A percentile compares a stretch with the other conserved stretches of the same genome.
Conservation (phyloP, 176 grass and related monocot species). For the Poa annua region DNA sequence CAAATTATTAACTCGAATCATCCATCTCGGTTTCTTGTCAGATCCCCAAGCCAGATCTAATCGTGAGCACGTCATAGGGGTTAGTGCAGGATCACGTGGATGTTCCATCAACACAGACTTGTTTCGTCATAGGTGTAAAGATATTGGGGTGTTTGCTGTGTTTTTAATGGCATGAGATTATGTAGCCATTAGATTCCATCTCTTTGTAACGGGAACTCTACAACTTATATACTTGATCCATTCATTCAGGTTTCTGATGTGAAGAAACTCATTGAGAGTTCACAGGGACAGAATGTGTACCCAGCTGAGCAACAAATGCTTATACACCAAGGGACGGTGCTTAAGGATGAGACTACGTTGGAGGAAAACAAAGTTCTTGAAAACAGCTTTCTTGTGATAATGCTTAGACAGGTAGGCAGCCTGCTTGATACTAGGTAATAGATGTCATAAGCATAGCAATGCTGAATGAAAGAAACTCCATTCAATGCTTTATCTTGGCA, state of each 20-base stretch:
- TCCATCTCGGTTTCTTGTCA: not conserved
- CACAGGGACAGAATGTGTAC: conserved; percentile 69
- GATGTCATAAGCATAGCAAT: not conserved
- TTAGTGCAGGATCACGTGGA: not conserved
- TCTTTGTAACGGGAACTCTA: not conserved
- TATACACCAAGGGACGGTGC: conserved; percentile 73
- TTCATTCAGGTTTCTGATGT: conserved; percentile 68
- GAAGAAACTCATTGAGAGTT: conserved; percentile 71
- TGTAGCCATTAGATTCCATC: not conserved
- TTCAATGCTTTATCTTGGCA: not conserved
- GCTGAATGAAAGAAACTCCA: not conserved
- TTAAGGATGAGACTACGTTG: conserved; percentile 77
- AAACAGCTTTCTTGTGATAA: conserved; percentile 81
- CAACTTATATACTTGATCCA: conserved; percentile 33
- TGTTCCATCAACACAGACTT: not conserved
- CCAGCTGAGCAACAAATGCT: conserved; percentile 85
- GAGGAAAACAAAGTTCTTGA: conserved; percentile 81
- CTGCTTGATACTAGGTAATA: conserved; percentile 32
- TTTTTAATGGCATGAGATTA: not conserved
- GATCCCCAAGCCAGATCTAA: not conserved
- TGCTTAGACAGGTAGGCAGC: conserved; percentile 72
- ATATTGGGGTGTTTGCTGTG: not conserved
- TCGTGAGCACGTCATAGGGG: not conserved
- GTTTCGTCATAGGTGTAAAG: not conserved
- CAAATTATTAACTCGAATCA: not conserved